phyloP scores from a whole-genome alignment of 805 yeast genomes.

The Nakazawaea ernobii region DNA sequence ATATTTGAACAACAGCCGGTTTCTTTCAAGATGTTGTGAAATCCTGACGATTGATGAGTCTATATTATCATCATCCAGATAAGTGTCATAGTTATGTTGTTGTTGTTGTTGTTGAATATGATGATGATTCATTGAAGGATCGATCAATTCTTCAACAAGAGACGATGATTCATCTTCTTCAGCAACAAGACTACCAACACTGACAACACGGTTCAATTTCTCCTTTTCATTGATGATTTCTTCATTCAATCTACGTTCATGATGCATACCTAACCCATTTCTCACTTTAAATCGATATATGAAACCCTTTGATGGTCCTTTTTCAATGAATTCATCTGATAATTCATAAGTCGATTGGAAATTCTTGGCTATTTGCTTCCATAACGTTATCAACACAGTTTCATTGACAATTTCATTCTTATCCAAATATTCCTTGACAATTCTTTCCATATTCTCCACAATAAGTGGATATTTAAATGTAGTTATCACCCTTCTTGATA shows the following conservation, averaged over 20 bases:
- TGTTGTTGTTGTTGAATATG: background rate
- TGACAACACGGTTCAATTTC: background rate
- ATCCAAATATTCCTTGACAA: background rate
- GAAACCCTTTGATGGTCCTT: constrained; percentile 10
- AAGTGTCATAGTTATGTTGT: no score
- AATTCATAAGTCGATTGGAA: constrained; percentile 1
- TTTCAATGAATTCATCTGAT: background rate
- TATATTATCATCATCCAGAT: background rate
- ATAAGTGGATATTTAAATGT: constrained; percentile 8
- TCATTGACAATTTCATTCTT: constrained; percentile 1
- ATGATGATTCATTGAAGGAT: background rate
- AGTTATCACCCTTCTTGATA: background rate
- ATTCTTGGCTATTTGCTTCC: constrained; percentile 1
- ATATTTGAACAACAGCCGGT: background rate
- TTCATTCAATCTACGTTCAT: background rate
- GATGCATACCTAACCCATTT: constrained; percentile 6
- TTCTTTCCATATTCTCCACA: constrained; percentile 5
- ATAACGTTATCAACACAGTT: background rate
- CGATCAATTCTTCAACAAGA: no score
- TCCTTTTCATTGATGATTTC: constrained; percentile 1
- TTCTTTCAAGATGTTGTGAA: background rate
- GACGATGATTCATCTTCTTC: background rate
- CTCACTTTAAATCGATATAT: constrained; percentile 7
- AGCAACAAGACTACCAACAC: background rate
- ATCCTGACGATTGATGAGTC: background rate